phyloP scores from a whole-genome alignment of 352 stramenopile genomes.

The Phytophthora brassicae region DNA sequence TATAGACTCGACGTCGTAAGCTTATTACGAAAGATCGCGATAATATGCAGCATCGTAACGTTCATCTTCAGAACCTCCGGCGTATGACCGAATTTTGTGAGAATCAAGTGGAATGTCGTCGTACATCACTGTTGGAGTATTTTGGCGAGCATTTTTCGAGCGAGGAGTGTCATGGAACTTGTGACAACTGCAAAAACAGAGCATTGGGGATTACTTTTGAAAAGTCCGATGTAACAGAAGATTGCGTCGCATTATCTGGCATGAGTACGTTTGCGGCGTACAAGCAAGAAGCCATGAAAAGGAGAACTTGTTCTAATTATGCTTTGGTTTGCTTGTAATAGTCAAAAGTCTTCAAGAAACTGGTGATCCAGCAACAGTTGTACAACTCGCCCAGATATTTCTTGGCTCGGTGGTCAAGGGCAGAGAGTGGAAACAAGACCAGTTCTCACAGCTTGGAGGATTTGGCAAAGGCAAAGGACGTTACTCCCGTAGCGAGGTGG shows the following conservation, averaged over 20 bases:
- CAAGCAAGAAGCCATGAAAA: neutral
- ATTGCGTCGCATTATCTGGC: slow-evolving; percentile 59
- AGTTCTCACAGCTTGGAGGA: slow-evolving; percentile 55
- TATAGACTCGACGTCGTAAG: slow-evolving; percentile 63
- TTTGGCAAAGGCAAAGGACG: slow-evolving; percentile 75
- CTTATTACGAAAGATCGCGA: slow-evolving; percentile 82
- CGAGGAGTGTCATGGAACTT: slow-evolving; percentile 71
- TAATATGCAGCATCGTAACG: slow-evolving; percentile 77
- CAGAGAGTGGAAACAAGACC: slow-evolving; percentile 69
- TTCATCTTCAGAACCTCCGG: slow-evolving; percentile 81
- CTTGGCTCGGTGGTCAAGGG: slow-evolving; percentile 66
- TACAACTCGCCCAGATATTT: slow-evolving; percentile 78
- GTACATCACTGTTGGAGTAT: slow-evolving; percentile 83
- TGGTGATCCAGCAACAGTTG: slow-evolving; percentile 63
- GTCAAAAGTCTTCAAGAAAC: slow-evolving; percentile 64
- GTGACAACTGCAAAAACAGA: slow-evolving; percentile 88
- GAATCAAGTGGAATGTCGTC: slow-evolving; percentile 85
- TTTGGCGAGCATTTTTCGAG: slow-evolving; percentile 89
- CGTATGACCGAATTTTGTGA: slow-evolving; percentile 89
- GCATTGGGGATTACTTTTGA: slow-evolving; percentile 63
- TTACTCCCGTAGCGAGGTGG: slow-evolving; percentile 76
- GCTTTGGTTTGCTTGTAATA: slow-evolving; percentile 16
- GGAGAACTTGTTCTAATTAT: neutral
- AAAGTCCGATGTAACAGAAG: slow-evolving; percentile 75
- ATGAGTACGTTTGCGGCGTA: slow-evolving; percentile 67